Evolutionary conservation across 257 asterid genomes (phyloP), one percentile per base, ranked within the genome.

Genomic region (Leonotis leonurus): DNA sequence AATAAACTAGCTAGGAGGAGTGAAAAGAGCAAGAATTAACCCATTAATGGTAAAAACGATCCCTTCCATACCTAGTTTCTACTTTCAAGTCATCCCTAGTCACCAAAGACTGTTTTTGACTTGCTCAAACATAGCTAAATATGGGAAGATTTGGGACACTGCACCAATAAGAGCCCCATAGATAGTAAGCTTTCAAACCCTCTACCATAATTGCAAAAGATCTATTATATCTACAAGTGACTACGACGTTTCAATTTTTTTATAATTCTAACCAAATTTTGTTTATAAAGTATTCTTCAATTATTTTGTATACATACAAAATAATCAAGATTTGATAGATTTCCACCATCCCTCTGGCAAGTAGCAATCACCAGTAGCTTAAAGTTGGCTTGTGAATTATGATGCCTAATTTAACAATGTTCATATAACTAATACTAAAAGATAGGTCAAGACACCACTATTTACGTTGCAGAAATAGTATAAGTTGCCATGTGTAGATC

Each of bases 1-100:
- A 43, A 56, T 64, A 17, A 18, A 14, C 52, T 8, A 43, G 50
- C 52, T 49, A 18, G 43, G 43, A 29, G 25, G 29, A 6, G 32
- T 20, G 44, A 6, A 48, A 44, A 62, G 13, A 16, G 8, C 0
- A 3, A 53, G n/a, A 46, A 21, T 9, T 17, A 10, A 1, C 26
- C 43, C 49, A 52, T 60, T 40, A 69, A 60, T 41, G 33, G 49
- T 29, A 36, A 40, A 58, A 26, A 40, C 33, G 17, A 70, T 33
- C 48, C 22, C 16, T 52, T 69, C 17, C 60, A 30, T 54, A 44
- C 44, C 16, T 33, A 45, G 48, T 7, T 5, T n/a, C n/a, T n/a
- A n/a, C n/a, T n/a, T n/a, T n/a, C n/a, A n/a, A 9, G 62, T 44
- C 51, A 44, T 24, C 30, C 51, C 40, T 45, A 10, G 18, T 27